Evolutionary conservation across 106 monocot species (phyloP), one percentile per base, ranked within the genome.

Genomic region (Triglochin maritima): DNA sequence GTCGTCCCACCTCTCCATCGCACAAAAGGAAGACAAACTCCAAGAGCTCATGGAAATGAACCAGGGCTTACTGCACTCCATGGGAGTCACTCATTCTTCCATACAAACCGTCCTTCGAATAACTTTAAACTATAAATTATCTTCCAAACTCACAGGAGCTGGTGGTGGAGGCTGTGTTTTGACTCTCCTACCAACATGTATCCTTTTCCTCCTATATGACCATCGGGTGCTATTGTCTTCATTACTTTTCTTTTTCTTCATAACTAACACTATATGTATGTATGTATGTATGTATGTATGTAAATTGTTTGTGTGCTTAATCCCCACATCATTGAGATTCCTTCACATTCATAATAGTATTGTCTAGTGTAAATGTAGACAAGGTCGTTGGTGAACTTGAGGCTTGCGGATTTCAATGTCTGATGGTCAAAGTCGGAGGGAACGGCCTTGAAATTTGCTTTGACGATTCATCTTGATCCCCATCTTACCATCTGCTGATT

Each of bases 121-220:
- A 15, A 96, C 90, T 6, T 57, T 82, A 66, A 90, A 86, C 67
- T 85, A 79, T 63, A 96, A 90, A 55, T 64, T 96, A 71, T 67
- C 80, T 74, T 90, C 90, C 14, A 96, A 96, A 71, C 73, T 96
- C 52, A 96, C 95, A 14, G 95, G 90, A 9, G 95, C 95, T 74
- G 95, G 95, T 71, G 95, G 95, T 59, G 95, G 95, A 64, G 95
- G 95, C 6, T 96, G 95, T 70, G 90, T 96, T 55, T 76, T 96
- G 81, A 96, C 95, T 46, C 79, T 86, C 49, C 60, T 90, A 14
- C 95, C 87, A 43, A 82, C 78, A 46, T 43, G 90, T 95, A 90
- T 89, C 82, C 86, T 85, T 82, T 61, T 62, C 17, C 17, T 14
- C 17, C 16, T 63, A 3, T 16, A 44, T 45, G 7, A 14, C 9